Evolutionary conservation across 805 yeast species (phyloP), one percentile per base, ranked within the genome.

Genomic region (Candida stauntonica): DNA sequence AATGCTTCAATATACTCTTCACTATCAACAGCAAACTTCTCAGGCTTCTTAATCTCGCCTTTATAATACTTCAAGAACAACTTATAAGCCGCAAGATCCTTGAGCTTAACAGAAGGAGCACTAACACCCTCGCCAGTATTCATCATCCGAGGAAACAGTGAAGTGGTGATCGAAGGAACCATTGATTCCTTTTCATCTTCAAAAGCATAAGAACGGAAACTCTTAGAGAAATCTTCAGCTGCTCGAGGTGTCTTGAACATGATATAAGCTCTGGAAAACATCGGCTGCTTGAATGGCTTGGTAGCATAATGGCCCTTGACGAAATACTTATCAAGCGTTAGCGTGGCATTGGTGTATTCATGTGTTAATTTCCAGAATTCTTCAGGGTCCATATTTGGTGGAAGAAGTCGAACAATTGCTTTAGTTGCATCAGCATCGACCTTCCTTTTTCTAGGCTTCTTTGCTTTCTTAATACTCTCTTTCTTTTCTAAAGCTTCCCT

Each of bases 251-350:
- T 56, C 33, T 58, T 60, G 41, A 73, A 64, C 11, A 44, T 39
- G 3, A 70, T 44, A 50, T 68, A 73, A 11, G 69, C 66, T 41
- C 75, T 53, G 2, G 77, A 70, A 40, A 56, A 58, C 1, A 52
- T 50, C 0, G 73, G 70, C 12, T 49, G 44, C 29, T 67, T 68
- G 42, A 62, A 70, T 1, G 70, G 68, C 15, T 57, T 58, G 1
- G 36, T 30, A 0, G 73, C 57, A 36, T 63, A 63, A 14, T 54
- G 47, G 3, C 79, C 79, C 36, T 53, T 41, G 3, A 67, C 64
- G 51, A 67, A 73, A 47, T 71, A 70, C 21, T 44, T 46, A 2
- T 52, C 50, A 2, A 33, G 35, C 6, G 40, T 46, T 7, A 29
- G 31, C 2, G 48, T 37, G 3, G 45, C 35, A 27, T 44, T 33